phyloP scores from a whole-genome alignment of 2,329 filamentous ascomycete genomes.

The Aspergillus luchuensis region DNA sequence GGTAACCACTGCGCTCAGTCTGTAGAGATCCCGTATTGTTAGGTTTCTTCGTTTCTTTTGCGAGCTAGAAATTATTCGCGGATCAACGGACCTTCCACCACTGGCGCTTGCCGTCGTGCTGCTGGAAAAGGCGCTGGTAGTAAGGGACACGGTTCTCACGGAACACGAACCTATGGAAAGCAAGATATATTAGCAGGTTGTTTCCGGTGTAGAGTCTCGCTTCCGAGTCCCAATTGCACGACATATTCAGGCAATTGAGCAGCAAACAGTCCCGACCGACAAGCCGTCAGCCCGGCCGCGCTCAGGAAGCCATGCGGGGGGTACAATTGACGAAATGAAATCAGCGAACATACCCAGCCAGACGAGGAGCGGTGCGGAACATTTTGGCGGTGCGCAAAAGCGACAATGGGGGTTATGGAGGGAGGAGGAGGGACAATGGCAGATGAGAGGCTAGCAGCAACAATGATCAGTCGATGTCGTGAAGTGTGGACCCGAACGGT shows the following conservation, averaged over 20 bases:
- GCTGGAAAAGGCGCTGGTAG: conserved; percentile 69
- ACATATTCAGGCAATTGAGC: conserved; percentile 21
- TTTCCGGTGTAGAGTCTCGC: background rate
- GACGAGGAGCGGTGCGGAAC: conserved; percentile 46
- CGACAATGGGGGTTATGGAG: conserved; percentile 27
- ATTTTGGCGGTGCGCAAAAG: conserved; percentile 39
- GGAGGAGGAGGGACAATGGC: conserved; percentile 31
- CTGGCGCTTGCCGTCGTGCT: conserved; percentile 65
- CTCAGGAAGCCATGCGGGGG: conserved; percentile 11
- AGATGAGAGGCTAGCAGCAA: conserved; percentile 23
- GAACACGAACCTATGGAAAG: conserved; percentile 53
- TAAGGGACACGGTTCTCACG: conserved; percentile 68
- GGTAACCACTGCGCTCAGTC: conserved; percentile 58
- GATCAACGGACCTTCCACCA: conserved; percentile 65
- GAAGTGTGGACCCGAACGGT: conserved; percentile 31
- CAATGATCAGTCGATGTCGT: conserved; percentile 30
- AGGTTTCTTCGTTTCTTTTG: background rate
- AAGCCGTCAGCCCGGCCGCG: conserved; percentile 20
- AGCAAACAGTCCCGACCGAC: conserved; percentile 16
- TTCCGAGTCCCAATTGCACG: conserved; percentile 9
- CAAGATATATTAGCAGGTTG: conserved; percentile 21
- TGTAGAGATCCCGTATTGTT: conserved; percentile 27
- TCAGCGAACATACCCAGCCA: conserved; percentile 43
- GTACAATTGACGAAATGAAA: background rate
- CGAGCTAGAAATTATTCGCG: conserved; percentile 1